Evolutionary conservation across 2,329 filamentous ascomycete species (phyloP), one percentile per base, ranked within the genome.

Genomic region (Zymoseptoria ardabiliae): DNA sequence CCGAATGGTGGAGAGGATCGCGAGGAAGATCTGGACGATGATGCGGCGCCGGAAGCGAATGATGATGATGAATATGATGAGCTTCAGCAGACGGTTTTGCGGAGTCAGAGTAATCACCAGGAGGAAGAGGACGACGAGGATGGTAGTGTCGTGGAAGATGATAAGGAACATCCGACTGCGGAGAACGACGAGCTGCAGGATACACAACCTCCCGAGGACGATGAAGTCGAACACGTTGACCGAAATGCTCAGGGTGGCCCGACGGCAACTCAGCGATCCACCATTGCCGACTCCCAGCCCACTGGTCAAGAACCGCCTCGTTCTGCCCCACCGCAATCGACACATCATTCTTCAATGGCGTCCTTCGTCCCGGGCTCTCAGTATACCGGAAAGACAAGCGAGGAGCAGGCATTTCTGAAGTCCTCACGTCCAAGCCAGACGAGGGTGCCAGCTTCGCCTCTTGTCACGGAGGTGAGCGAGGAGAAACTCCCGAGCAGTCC

Each of bases 211-310:
- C 53, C 30, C 1, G 60, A 58, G 48, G 58, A 61, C 13, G 30
- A 22, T 45, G 56, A 58, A 4, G 50, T 22, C 28, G 59, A 54
- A 25, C 59, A 61, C 19, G 57, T 22, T 41, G 59, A 58, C 22
- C 22, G 28, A 23, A 23, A 48, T 8, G 19, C 6, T 20, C 23
- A 9, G 35, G 17, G 41, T 28, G 25, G 25, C 4, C 30, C 54
- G 28, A 21, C 48, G 28, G 60, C 54, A 56, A 73, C 70, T 52
- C 74, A 75, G 53, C 70, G 66, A 10, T 71, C 75, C 21, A 74
- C 77, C 8, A 70, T 80, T 19, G 76, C 76, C 58, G 74, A 80
- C 58, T 80, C 78, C 17, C 78, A 79, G 57, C 75, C 76, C 4
- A 50, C 45, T 13, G 55, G 30, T 9, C 41, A 56, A 21, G 54